Base-by-base conservation (phyloP, 2,329 filamentous ascomycete genomes). In the Cadophora sp. region DNA sequence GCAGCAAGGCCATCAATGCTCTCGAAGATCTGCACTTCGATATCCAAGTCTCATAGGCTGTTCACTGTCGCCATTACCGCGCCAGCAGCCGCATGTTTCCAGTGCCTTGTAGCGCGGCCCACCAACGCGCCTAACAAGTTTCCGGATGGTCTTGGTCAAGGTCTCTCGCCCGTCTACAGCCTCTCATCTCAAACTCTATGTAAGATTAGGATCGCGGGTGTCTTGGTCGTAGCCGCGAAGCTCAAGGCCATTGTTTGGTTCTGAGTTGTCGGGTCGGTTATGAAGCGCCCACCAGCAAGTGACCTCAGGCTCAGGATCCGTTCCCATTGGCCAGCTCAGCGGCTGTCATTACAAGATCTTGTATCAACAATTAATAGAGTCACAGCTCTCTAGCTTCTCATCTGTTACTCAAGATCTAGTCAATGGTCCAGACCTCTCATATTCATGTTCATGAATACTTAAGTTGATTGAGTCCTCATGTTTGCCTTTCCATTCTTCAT, bases 341-440 rank as follows among this genome's bases (percentile, higher is more conserved):
- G 76, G 60, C 63, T 74, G 71, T 68, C 70, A 74, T 67, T 27
- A 76, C 75, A 70, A 47, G 62, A 67, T 56, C 59, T 59, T 73
- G 76, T 76, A 73, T 76, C 76, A 76, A 71, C 65, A 73, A 75
- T 73, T 73, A 72, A 73, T 76, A 76, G 74, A 76, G 68, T 73
- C 71, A 71, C 64, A 53, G 45, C 16, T 30, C 27, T 30, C 27
- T 6, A 30, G 4, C 27, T 62, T 62, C 36, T 67, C 45, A 67
- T 69, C 68, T 55, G 51, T 69, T 22, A 47, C 36, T 51, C 16
- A 64, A n/a, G 59, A 47, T 68, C 20, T 20, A 18, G n/a, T 22
- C 9, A 9, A 48, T 48, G 59, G 68, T 72, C 61, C 58, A 66
- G 43, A 67, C 53, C 33, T 59, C 36, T 43, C n/a, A 16, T 58